Conservation (phyloP, 495 filamentous ascomycete genomes). For the Cercophora newfieldiana region DNA sequence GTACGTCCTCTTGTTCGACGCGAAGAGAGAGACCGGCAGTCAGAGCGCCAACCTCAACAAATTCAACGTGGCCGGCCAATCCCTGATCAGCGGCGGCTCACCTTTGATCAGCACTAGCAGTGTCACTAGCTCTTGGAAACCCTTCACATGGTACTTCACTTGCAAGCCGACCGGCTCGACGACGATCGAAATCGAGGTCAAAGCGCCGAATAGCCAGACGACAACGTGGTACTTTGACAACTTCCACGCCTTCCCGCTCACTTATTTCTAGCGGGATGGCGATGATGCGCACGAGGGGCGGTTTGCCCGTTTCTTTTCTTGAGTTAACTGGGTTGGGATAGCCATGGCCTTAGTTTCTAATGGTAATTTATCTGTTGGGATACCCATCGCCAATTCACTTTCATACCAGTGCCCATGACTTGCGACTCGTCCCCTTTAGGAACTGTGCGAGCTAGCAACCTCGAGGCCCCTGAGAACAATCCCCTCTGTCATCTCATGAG, state of each 20-base stretch:
- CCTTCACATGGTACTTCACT: neutral
- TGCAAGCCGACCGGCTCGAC: neutral
- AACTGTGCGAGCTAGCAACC: too few relatives aligned
- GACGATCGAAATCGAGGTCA: neutral
- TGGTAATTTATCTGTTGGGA: neutral
- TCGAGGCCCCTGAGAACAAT: too few relatives aligned
- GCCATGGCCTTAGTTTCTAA: neutral
- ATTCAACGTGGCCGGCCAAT: neutral
- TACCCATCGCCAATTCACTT: too few relatives aligned
- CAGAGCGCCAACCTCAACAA: neutral
- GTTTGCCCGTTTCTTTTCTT: neutral
- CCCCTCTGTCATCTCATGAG: too few relatives aligned
- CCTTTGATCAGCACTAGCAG: too few relatives aligned
- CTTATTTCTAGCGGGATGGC: neutral
- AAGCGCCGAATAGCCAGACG: neutral
- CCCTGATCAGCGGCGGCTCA: neutral
- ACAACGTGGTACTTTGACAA: neutral
- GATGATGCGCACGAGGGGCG: neutral
- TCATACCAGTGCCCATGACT: too few relatives aligned
- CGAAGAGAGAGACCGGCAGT: neutral
- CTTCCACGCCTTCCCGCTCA: neutral
- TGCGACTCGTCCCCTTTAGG: too few relatives aligned
- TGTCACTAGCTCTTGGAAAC: neutral
- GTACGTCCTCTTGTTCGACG: neutral
- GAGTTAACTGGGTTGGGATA: neutral